Base-by-base conservation (phyloP, 306 rosid genomes). In the Malus orientalis region DNA sequence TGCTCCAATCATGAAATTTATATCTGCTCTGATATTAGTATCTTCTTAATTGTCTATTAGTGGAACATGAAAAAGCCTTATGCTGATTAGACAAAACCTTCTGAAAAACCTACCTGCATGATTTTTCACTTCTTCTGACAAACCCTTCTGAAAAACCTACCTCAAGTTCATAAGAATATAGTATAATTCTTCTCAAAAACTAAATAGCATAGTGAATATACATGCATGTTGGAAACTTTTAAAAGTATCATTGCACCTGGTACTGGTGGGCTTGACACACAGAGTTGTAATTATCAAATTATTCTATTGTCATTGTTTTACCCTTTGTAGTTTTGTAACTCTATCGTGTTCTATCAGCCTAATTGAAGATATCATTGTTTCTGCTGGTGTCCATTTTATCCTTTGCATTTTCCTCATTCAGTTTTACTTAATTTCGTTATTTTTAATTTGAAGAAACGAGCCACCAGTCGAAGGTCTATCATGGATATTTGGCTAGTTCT, bases 401-500 rank as follows among this genome's bases (percentile, higher is more conserved):
- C 38, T 67, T 20, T 59, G 23, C 60, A 40, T 42, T 58, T 5
- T 3, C 13, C 9, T 36, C 8, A 36, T 59, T 67, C 36, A 3
- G 23, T 61, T 23, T 30, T 54, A 36, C 62, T 63, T 66, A 25
- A 40, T 66, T 72, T 61, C n/a, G 14, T 80, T 74, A 73, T 69
- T 64, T 64, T 30, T 63, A 60, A 81, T 77, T 77, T 68, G 70
- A 79, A 93, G 98, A 88, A 62, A 69, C 82, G 42, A 75, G 81
- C 80, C 78, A 82, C 77, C 90, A 79, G 79, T 81, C 85, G 80
- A 77, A 81, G 75, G 98, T 86, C 58, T 80, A 90, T 85, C 98
- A 94, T 84, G 94, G 91, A 80, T 92, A 87, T 79, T 69, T 85
- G 69, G 93, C 96, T 75, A 94, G 98, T 84, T 92, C 98, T 85